phyloP scores from a whole-genome alignment of 163 green algal genomes.

The Trebouxia gelatinosa region DNA sequence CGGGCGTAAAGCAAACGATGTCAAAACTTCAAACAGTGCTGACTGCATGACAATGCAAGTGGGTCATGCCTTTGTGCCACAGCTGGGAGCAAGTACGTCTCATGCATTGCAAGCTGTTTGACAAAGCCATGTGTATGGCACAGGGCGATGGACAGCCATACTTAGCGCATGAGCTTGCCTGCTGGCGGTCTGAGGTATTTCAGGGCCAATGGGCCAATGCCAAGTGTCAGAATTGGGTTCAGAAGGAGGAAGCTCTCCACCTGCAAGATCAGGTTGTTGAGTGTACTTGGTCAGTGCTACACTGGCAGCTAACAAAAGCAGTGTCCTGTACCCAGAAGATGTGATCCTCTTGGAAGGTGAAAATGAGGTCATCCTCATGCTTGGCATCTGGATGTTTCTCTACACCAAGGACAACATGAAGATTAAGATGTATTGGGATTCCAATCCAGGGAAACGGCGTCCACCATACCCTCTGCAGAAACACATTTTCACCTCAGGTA shows the following conservation, averaged over 20 bases:
- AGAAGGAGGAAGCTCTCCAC: background rate
- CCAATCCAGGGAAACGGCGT: constrained; percentile 18
- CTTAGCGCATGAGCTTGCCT: background rate
- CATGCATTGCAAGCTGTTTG: too few relatives aligned
- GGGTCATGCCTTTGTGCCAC: too few relatives aligned
- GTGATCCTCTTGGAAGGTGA: constrained; percentile 20
- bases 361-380: background rate
- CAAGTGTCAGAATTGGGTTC: constrained; percentile 20
- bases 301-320: too few relatives aligned
- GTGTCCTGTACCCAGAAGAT: too few relatives aligned
- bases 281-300: too few relatives aligned
- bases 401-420: constrained; percentile 9
- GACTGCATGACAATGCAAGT: too few relatives aligned
- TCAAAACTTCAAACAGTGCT: too few relatives aligned
- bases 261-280: too few relatives aligned
- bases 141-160: background rate
- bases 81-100: too few relatives aligned
- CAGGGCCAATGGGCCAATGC: background rate
- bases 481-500: too few relatives aligned
- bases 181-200: constrained; percentile 2
- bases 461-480: constrained; percentile 29
- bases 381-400: background rate
- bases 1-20: too few relatives aligned
- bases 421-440: constrained; percentile 9
- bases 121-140: too few relatives aligned